Percentiles rank a stretch among this genome's conserved stretches.
Conservation (phyloP, 768 basidiomycete genomes). For the Myochromella boudieri region DNA sequence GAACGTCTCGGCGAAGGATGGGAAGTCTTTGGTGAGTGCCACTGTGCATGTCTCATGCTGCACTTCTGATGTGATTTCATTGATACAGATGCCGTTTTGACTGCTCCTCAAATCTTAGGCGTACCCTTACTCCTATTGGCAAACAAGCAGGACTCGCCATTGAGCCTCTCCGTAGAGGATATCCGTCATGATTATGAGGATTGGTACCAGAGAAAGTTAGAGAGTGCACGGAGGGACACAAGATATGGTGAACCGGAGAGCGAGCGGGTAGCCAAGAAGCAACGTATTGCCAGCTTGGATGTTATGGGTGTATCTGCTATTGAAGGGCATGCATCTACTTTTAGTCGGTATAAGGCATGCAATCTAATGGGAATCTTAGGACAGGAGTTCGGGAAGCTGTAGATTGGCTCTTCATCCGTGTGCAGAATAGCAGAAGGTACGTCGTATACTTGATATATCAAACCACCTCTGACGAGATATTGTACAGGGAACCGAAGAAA, state of each 20-base stretch:
- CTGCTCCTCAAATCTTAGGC: slow-evolving; percentile 85
- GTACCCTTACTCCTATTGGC: slow-evolving; percentile 90
- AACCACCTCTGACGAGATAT: neutral
- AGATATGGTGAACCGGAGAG: slow-evolving; percentile 47
- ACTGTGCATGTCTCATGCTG: slow-evolving; percentile 1
- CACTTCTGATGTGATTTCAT: slow-evolving; percentile 19
- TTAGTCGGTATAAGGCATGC: neutral
- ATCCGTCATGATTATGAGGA: slow-evolving; percentile 88
- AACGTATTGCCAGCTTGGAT: slow-evolving; percentile 73
- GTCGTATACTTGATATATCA: neutral
- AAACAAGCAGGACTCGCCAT: slow-evolving; percentile 91
- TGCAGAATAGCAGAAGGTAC: slow-evolving; percentile 83
- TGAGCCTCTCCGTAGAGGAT: slow-evolving; percentile 83
- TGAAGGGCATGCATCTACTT: slow-evolving; percentile 56
- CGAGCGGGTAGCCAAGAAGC: slow-evolving; percentile 43
- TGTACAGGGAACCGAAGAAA: slow-evolving; percentile 23
- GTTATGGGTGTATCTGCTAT: slow-evolving; percentile 91
- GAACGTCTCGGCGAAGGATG: slow-evolving; percentile 91
- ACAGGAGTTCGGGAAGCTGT: slow-evolving; percentile 89
- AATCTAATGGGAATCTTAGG: slow-evolving; percentile 39
- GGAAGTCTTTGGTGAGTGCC: slow-evolving; percentile 88
- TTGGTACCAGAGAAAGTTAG: slow-evolving; percentile 77
- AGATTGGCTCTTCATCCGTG: slow-evolving; percentile 92
- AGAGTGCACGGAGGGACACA: slow-evolving; percentile 58
- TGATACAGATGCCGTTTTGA: slow-evolving; percentile 73